Conservation (phyloP, 1,284 basidiomycete species). For the Amylostereum areolatum region DNA sequence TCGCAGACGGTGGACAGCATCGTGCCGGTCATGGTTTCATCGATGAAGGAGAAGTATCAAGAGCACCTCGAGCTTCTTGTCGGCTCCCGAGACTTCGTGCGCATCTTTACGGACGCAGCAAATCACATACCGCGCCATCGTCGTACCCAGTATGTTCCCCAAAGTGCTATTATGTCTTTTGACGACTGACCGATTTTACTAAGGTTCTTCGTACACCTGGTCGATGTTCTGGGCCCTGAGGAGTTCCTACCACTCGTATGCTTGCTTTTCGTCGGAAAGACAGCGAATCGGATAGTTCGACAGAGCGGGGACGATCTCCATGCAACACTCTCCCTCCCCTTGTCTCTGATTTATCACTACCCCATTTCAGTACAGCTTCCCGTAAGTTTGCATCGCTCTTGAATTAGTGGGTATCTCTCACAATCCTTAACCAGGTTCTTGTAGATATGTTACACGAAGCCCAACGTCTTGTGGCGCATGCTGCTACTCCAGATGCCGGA, state of each 20-base stretch:
- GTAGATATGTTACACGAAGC: slow-evolving; percentile 66
- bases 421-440: slow-evolving; percentile 42
- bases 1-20: slow-evolving; percentile 85
- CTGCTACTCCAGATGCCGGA: slow-evolving; percentile 32
- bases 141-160: slow-evolving; percentile 59
- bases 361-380: slow-evolving; percentile 43
- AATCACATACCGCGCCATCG: slow-evolving; percentile 86
- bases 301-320: slow-evolving; percentile 60
- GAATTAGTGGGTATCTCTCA: slow-evolving; percentile 13
- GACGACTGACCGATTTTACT: slow-evolving; percentile 8
- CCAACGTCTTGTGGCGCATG: slow-evolving; percentile 46
- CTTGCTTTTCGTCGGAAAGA: slow-evolving; percentile 84
- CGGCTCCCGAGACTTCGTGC: slow-evolving; percentile 68
- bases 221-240: slow-evolving; percentile 75
- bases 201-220: slow-evolving; percentile 90
- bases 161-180: neutral
- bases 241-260: slow-evolving; percentile 83
- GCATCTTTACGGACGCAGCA: slow-evolving; percentile 85
- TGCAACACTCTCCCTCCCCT: slow-evolving; percentile 58
- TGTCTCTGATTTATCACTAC: slow-evolving; percentile 60
- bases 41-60: slow-evolving; percentile 53
- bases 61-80: slow-evolving; percentile 57
- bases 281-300: slow-evolving; percentile 62
- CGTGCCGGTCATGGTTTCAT: slow-evolving; percentile 86
- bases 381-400: slow-evolving; percentile 33